Conservation (phyloP, 352 stramenopile genomes). For the Globisporangium carolinianum region DNA sequence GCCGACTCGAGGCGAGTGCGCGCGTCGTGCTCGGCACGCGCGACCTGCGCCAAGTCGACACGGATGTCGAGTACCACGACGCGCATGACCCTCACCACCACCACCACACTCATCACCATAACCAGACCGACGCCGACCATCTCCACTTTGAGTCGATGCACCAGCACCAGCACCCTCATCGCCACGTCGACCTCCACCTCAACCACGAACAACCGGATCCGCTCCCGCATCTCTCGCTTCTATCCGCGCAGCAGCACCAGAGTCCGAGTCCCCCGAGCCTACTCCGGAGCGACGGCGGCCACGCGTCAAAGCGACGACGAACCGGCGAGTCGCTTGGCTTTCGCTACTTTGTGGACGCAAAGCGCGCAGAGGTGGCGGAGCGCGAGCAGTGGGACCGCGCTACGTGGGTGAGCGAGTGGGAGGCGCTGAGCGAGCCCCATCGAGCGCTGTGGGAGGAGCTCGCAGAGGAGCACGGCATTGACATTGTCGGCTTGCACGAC, state of each 20-base stretch:
- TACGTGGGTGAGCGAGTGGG: slow-evolving; percentile 23
- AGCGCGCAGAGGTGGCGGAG: slow-evolving; percentile 12
- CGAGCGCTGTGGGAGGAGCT: slow-evolving; percentile 26
- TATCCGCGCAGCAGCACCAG: neutral
- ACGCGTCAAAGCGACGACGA: neutral
- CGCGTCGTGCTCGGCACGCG: slow-evolving; percentile 13
- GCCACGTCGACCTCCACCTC: too few species aligned
- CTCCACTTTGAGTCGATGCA: slow-evolving; percentile 5
- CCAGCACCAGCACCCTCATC: slow-evolving; percentile 1
- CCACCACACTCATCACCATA: too few species aligned
- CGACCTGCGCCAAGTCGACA: slow-evolving; percentile 7
- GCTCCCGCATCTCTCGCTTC: neutral
- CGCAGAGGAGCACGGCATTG: slow-evolving; percentile 10
- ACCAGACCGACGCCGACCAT: slow-evolving; percentile 1
- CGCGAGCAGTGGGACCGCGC: slow-evolving; percentile 16
- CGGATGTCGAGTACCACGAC: neutral
- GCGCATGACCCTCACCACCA: neutral
- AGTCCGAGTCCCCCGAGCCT: neutral
- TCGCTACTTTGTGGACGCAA: slow-evolving; percentile 20
- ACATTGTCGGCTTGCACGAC: slow-evolving; percentile 2
- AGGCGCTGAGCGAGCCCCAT: slow-evolving; percentile 14
- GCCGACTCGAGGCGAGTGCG: slow-evolving; percentile 21
- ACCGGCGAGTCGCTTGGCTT: slow-evolving; percentile 12
- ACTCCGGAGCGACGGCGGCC: neutral
- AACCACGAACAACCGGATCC: neutral